Conservation (phyloP, 371 early-diverging fungal species). For the Apophysomyces variabilis region DNA sequence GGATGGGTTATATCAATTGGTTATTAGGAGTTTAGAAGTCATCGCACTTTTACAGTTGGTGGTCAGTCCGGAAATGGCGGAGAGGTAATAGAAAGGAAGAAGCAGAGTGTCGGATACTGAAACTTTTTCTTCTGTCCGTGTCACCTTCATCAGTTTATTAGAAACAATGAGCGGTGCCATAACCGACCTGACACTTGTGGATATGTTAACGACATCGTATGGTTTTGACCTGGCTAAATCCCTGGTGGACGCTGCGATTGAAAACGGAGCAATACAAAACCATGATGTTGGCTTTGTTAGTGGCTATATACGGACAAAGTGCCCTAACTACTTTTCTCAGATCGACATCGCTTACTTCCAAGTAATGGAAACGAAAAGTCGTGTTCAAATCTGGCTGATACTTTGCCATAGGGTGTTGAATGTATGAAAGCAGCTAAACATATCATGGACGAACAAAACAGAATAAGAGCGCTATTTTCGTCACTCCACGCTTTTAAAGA, state of each 20-base stretch:
- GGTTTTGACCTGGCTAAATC: neutral
- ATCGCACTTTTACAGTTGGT: slow-evolving; percentile 76
- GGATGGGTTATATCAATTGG: slow-evolving; percentile 63
- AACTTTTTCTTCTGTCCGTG: neutral
- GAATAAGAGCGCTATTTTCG: neutral
- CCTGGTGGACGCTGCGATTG: neutral
- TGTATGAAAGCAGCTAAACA: neutral
- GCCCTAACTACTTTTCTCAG: neutral
- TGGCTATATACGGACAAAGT: neutral
- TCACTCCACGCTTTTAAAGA: neutral
- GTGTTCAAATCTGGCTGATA: neutral
- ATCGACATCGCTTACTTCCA: neutral
- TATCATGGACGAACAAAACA: neutral
- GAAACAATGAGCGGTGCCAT: neutral
- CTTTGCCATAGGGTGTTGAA: neutral
- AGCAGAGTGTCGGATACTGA: neutral
- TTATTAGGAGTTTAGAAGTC: slow-evolving; percentile 72
- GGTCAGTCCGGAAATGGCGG: slow-evolving; percentile 66
- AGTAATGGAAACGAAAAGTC: neutral
- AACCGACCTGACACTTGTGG: neutral
- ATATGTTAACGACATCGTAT: neutral
- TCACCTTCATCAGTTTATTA: neutral
- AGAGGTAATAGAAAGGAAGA: slow-evolving; percentile 31
- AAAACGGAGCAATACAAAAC: neutral
- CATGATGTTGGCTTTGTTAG: neutral